phyloP scores from a whole-genome alignment of 2,329 filamentous ascomycete species.

The Knufia fluminis region DNA sequence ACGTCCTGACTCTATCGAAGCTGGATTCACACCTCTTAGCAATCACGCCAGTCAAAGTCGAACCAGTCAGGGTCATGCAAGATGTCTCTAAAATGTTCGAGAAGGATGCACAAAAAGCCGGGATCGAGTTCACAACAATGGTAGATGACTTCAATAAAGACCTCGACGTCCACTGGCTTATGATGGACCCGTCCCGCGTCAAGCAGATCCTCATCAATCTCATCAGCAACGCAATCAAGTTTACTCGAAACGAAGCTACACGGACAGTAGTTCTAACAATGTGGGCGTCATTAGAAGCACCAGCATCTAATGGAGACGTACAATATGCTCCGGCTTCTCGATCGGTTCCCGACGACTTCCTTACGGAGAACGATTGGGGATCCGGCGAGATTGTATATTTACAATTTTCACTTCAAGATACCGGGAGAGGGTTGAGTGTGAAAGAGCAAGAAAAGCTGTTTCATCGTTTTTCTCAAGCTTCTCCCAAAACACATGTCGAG shows the following conservation, averaged over 20 bases:
- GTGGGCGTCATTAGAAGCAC: too few relatives aligned
- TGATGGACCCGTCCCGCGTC: slow-evolving; percentile 47
- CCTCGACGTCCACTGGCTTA: slow-evolving; percentile 47
- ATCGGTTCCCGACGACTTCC: slow-evolving; percentile 18
- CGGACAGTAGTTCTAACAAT: too few relatives aligned
- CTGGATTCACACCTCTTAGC: slow-evolving; percentile 61
- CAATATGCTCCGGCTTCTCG: too few relatives aligned
- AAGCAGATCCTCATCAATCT: slow-evolving; percentile 52
- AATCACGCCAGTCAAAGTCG: slow-evolving; percentile 46
- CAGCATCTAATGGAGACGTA: too few relatives aligned
- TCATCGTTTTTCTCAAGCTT: slow-evolving; percentile 68
- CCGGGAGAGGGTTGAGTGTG: slow-evolving; percentile 61
- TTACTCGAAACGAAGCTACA: slow-evolving; percentile 29
- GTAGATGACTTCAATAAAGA: slow-evolving; percentile 41
- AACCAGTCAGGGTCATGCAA: slow-evolving; percentile 45
- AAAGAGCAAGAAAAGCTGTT: slow-evolving; percentile 66
- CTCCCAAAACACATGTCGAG: slow-evolving; percentile 62
- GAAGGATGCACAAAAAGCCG: slow-evolving; percentile 59
- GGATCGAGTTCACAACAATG: slow-evolving; percentile 48
- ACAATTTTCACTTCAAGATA: slow-evolving; percentile 44
- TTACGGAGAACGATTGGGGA: slow-evolving; percentile 42
- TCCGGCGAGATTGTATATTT: slow-evolving; percentile 52
- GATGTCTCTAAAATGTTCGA: slow-evolving; percentile 61
- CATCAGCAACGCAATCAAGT: slow-evolving; percentile 51
- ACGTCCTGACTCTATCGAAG: slow-evolving; percentile 63